Percentiles rank a stretch among this genome's conserved stretches.
phyloP scores from a whole-genome alignment of 2,329 filamentous ascomycete species.

The Colletotrichum plurivorum region DNA sequence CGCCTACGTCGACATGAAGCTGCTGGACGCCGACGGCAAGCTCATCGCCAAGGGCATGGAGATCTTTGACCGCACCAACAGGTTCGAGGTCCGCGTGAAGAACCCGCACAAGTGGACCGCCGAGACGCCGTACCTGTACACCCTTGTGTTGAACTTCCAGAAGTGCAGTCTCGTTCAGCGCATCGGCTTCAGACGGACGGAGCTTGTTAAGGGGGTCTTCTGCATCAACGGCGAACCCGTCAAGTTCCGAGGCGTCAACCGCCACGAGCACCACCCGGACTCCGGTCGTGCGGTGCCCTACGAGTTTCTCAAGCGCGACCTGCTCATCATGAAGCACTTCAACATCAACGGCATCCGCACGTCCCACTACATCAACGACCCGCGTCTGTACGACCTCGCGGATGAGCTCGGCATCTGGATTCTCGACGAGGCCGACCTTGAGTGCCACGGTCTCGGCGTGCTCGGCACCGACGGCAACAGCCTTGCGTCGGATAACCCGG shows the following conservation, averaged over 20 bases:
- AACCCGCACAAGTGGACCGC: slow-evolving; percentile 77
- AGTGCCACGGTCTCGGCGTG: slow-evolving; percentile 66
- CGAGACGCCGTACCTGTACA: slow-evolving; percentile 76
- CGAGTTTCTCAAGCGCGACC: slow-evolving; percentile 71
- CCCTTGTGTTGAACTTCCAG: slow-evolving; percentile 56
- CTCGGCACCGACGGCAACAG: slow-evolving; percentile 59
- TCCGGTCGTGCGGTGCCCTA: slow-evolving; percentile 74
- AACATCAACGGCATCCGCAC: slow-evolving; percentile 80
- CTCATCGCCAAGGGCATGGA: slow-evolving; percentile 46
- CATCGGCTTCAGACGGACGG: slow-evolving; percentile 75
- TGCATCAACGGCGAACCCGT: slow-evolving; percentile 76
- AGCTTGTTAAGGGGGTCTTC: slow-evolving; percentile 73
- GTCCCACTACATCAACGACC: slow-evolving; percentile 76
- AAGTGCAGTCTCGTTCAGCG: slow-evolving; percentile 62
- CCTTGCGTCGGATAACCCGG: slow-evolving; percentile 72
- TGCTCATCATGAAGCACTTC: slow-evolving; percentile 76
- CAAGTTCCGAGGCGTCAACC: slow-evolving; percentile 77
- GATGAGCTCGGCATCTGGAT: slow-evolving; percentile 76
- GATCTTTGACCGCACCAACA: slow-evolving; percentile 54
- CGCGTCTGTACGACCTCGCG: slow-evolving; percentile 71
- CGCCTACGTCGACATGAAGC: slow-evolving; percentile 49
- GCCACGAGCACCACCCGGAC: slow-evolving; percentile 78
- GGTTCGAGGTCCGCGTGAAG: slow-evolving; percentile 56
- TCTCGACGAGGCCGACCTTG: slow-evolving; percentile 70
- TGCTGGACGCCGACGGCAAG: slow-evolving; percentile 52